A percentile compares a stretch with the other conserved stretches of the same genome.
These are phyloP conservation scores for Neurospora sp. DNA, from an alignment of 495 filamentous ascomycete genomes.

Conservation along the genomic window DNA sequence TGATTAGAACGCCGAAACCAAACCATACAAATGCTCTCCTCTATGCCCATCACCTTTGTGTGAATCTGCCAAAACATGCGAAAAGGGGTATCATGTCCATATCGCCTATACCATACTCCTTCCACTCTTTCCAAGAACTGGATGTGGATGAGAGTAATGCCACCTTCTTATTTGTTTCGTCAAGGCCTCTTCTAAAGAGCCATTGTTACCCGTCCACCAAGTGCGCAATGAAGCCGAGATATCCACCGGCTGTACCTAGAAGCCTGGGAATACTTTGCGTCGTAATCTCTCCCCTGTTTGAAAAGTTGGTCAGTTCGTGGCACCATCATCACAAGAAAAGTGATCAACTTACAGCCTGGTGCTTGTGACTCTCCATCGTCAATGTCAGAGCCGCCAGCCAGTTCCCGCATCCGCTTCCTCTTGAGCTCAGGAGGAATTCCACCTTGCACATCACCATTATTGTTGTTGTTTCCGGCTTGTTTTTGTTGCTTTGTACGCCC, in stretches of 20 bases:
- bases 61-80: not conserved
- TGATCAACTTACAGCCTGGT: constrained; percentile 14
- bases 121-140: not conserved
- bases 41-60: not conserved
- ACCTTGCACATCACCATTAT: not conserved
- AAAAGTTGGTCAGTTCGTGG: not conserved
- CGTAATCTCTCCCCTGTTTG: constrained; percentile 14
- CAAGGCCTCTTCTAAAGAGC: not conserved
- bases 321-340: not conserved
- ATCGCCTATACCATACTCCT: not conserved
- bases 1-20: not conserved
- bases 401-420: constrained; percentile 21
- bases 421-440: constrained; percentile 4
- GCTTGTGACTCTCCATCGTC: constrained; percentile 8
- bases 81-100: not conserved
- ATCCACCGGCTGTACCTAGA: constrained; percentile 1
- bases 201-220: not conserved
- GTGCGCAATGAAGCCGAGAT: not conserved
- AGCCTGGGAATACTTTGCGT: constrained; percentile 18
- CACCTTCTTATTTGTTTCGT: not conserved
- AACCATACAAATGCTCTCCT: not conserved
- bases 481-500: constrained; percentile 1
- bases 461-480: constrained; percentile 1
- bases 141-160: not conserved
- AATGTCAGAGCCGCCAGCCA: constrained; percentile 14